Percentiles rank a stretch among this genome's conserved stretches.
Conservation (phyloP, 306 rosid species). For the Mimosa bimucronata region DNA sequence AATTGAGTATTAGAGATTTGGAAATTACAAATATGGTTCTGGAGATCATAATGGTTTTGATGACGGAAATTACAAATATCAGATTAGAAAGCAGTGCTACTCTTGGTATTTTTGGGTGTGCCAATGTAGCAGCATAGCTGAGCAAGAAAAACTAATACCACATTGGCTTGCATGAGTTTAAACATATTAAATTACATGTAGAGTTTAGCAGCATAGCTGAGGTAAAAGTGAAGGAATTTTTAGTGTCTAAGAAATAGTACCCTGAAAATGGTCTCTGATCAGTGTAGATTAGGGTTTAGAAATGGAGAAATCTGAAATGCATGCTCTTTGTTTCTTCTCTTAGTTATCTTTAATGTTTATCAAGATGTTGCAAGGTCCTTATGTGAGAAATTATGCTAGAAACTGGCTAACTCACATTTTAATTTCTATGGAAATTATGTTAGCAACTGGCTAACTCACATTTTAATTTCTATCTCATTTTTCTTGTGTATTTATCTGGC, state of each 20-base stretch:
- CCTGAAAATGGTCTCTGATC: slow-evolving; percentile 1
- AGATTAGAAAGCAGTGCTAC: not conserved
- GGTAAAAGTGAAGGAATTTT: slow-evolving; percentile 1
- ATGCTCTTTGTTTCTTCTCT: slow-evolving; percentile 1
- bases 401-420: not conserved
- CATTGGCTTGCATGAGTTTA: not conserved
- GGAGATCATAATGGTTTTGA: slow-evolving; percentile 19
- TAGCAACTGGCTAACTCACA: not conserved
- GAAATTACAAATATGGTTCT: slow-evolving; percentile 26
- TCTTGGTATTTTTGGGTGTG: slow-evolving; percentile 19
- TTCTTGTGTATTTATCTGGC: not conserved
- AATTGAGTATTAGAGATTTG: not conserved
- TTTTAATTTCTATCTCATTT: not conserved
- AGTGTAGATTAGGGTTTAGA: slow-evolving; percentile 22
- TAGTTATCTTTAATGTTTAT: not conserved
- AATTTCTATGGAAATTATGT: not conserved
- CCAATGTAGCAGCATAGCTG: slow-evolving; percentile 15
- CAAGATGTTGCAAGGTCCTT: not conserved
- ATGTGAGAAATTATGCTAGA: not conserved
- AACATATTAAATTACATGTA: not conserved
- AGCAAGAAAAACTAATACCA: slow-evolving; percentile 11
- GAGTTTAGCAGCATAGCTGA: too few species aligned
- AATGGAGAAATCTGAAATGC: slow-evolving; percentile 13
- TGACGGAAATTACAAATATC: not conserved
- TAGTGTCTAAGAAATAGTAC: not conserved